Evolutionary conservation across 2,329 filamentous ascomycete species (phyloP).

Genomic region (Aureobasidium subglaciale): DNA sequence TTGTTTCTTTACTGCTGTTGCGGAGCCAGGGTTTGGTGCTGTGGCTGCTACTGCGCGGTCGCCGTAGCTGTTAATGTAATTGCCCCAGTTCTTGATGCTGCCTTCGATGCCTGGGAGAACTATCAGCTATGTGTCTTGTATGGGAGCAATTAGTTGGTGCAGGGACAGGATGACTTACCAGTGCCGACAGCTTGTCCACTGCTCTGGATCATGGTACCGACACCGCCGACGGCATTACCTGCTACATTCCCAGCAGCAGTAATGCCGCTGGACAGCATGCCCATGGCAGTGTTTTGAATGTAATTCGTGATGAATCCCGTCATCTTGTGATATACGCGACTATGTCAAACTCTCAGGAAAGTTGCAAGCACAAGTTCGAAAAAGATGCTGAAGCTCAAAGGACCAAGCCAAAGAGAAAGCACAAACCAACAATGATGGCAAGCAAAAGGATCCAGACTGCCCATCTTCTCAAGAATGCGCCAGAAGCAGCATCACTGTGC

Average conservation of each 20-base stretch:
- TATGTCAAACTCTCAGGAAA: not conserved
- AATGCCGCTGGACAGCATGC: conserved; percentile 28
- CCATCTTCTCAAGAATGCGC: not conserved
- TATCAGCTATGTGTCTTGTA: conserved; percentile 17
- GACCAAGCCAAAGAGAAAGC: not conserved
- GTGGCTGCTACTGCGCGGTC: conserved; percentile 25
- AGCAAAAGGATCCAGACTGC: conserved; percentile 1
- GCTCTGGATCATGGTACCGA: conserved; percentile 28
- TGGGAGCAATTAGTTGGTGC: too few relatives aligned
- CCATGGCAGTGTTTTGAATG: conserved; percentile 26
- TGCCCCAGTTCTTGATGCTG: conserved; percentile 27
- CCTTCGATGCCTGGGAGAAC: conserved; percentile 27
- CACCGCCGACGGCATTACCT: conserved; percentile 31
- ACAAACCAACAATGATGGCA: not conserved
- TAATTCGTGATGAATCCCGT: conserved; percentile 25
- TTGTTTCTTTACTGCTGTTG: conserved; percentile 15
- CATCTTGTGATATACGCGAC: not conserved
- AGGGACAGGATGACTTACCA: too few relatives aligned
- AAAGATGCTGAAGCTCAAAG: not conserved
- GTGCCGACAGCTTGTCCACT: conserved; percentile 27
- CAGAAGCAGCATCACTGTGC: conserved; percentile 9
- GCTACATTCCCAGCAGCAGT: conserved; percentile 32
- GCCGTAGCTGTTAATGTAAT: conserved; percentile 30
- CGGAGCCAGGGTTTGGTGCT: conserved; percentile 25
- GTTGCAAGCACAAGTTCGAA: not conserved